Evolutionary conservation across 345 rosid species (phyloP).

Genomic region (Citrus sp.): DNA sequence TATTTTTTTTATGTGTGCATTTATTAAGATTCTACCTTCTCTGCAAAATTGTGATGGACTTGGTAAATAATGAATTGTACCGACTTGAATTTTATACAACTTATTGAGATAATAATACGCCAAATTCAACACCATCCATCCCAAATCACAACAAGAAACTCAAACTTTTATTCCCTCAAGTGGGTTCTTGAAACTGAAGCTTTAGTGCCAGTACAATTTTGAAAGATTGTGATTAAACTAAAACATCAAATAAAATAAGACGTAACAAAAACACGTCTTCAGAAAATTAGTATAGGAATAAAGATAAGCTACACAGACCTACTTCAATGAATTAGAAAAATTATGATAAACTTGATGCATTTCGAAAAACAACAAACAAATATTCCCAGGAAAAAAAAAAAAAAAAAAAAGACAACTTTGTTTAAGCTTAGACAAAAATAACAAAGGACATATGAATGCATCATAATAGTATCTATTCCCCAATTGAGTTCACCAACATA

Average conservation of each 20-base stretch:
- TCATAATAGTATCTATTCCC: not conserved
- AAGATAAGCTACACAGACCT: not conserved
- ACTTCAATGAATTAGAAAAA: not conserved
- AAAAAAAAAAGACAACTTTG: not conserved
- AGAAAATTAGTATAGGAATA: not conserved
- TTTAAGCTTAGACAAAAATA: not conserved
- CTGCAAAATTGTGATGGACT: not conserved
- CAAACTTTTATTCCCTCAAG: not conserved
- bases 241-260: not conserved
- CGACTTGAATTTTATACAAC: not conserved
- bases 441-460: not conserved
- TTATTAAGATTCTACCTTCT: not conserved
- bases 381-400: not conserved
- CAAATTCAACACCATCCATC: not conserved
- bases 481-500: not conserved
- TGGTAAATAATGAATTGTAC: not conserved
- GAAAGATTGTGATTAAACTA: not conserved
- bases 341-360: not conserved
- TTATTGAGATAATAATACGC: not conserved
- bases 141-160: not conserved
- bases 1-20: not conserved
- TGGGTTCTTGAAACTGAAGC: conserved; percentile 5
- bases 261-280: not conserved
- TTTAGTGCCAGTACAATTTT: not conserved
- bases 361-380: not conserved